Base-by-base conservation (phyloP, 2,329 filamentous ascomycete genomes). In the Diaporthe humulicola region DNA sequence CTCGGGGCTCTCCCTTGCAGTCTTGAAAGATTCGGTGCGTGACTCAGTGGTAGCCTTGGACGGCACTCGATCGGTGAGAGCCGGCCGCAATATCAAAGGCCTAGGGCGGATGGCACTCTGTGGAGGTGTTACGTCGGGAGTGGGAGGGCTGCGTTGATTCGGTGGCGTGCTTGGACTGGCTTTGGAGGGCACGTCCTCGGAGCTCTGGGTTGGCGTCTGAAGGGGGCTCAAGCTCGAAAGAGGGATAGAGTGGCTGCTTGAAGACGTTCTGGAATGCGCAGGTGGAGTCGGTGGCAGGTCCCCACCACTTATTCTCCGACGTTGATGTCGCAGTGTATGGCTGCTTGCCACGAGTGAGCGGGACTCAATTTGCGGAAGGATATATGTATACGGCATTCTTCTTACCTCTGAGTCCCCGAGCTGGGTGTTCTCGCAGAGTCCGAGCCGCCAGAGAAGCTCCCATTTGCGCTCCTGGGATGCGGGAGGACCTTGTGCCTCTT, bases 111-210 rank as follows among this genome's bases (percentile, higher is more conserved):
- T 72, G 28, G 81, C 80, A 57, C 83, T 82, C 75, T 91, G 89
- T 48, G 93, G 93, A 70, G 93, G 94, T 22, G 93, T 95, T 60
- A 93, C 89, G 83, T 95, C 93, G 45, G 93, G 94, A 4, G 93
- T 95, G 42, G 93, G 93, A 22, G 92, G 92, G 78, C 91, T 94
- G 79, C 89, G 88, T 77, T 92, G 90, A 77, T 91, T 90, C 38
- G 91, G 88, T 67, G 92, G 92, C 7, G 92, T 94, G 72, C 86
- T 85, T n/a, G 88, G 88, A n/a, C 69, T 76, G 14, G 86, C 80
- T 72, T 82, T 84, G 66, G 81, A 80, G 71, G 83, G 81, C 57
- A 83, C 81, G 76, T 83, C 82, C 71, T 85, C 82, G 67, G 82
- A 80, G 77, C 84, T 86, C 73, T 81, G 83, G 73, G 83, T 79